Evolutionary conservation across 2,329 filamentous ascomycete species (phyloP).

Genomic region (Alternaria sp.): DNA sequence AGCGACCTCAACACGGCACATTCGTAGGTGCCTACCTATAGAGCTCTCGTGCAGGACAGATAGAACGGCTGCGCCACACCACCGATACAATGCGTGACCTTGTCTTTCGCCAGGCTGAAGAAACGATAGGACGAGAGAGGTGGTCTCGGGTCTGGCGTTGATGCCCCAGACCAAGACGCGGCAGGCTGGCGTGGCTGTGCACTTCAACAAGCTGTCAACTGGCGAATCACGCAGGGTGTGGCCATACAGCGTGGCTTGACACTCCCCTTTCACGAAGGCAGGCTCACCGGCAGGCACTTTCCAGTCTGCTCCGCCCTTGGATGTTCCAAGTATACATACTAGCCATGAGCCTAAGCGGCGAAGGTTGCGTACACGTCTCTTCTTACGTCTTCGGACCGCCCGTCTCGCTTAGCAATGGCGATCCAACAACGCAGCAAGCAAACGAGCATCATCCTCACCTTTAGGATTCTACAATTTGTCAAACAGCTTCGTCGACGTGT

Average conservation of each 20-base stretch:
- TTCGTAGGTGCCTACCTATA: constrained; percentile 26
- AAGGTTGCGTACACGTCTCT: constrained; percentile 28
- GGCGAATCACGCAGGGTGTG: constrained; percentile 32
- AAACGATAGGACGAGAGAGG: constrained; percentile 29
- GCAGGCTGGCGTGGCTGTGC: constrained; percentile 23
- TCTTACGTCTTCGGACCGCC: constrained; percentile 31
- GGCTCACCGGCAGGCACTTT: constrained; percentile 34
- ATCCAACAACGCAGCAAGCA: constrained; percentile 37
- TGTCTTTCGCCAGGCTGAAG: constrained; percentile 14
- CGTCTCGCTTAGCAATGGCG: constrained; percentile 42
- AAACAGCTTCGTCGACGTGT: constrained; percentile 50
- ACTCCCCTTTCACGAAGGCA: constrained; percentile 25
- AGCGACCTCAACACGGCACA: constrained; percentile 16
- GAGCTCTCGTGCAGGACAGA: constrained; percentile 18
- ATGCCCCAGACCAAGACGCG: constrained; percentile 17
- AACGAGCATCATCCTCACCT: constrained; percentile 47
- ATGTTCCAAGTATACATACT: constrained; percentile 34
- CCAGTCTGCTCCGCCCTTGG: constrained; percentile 39
- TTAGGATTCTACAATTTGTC: constrained; percentile 51
- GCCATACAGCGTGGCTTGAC: constrained; percentile 26
- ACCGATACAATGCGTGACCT: constrained; percentile 25
- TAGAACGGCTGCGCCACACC: constrained; percentile 36
- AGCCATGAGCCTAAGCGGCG: constrained; percentile 19
- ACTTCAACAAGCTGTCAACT: constrained; percentile 4
- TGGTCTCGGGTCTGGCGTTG: constrained; percentile 22